phyloP scores from a whole-genome alignment of 2,329 filamentous ascomycete genomes.

The Aspergillus terreus region DNA sequence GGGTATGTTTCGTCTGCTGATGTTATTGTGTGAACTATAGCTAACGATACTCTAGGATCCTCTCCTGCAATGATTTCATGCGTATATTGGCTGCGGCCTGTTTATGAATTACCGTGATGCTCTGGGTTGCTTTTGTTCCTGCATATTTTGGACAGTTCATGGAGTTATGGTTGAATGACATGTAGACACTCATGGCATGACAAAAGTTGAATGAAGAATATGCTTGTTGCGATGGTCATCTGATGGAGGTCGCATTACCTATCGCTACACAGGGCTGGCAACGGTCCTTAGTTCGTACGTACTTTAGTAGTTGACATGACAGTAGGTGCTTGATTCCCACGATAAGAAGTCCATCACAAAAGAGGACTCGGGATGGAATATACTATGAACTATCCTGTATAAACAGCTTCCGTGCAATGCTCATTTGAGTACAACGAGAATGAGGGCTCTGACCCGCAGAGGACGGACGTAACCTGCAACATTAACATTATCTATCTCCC shows the following conservation, averaged over 20 bases:
- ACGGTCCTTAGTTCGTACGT: no score
- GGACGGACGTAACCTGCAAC: not conserved
- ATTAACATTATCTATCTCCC: slow-evolving; percentile 4
- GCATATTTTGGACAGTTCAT: not conserved
- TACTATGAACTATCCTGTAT: not conserved
- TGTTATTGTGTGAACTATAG: not conserved
- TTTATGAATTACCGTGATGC: not conserved
- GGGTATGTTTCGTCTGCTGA: slow-evolving; percentile 43
- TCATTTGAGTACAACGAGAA: not conserved
- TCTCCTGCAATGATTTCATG: slow-evolving; percentile 45
- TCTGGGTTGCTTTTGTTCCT: not conserved
- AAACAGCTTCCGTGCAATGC: not conserved
- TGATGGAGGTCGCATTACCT: not conserved
- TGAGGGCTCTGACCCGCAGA: slow-evolving; percentile 18
- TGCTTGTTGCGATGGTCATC: not conserved
- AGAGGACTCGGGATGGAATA: not conserved
- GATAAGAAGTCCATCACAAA: no score
- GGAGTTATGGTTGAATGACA: slow-evolving; percentile 6
- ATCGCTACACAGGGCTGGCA: not conserved
- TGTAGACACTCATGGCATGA: slow-evolving; percentile 6
- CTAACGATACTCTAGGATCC: slow-evolving; percentile 43
- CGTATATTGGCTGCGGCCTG: not conserved
- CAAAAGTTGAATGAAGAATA: not conserved
- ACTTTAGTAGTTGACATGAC: no score
- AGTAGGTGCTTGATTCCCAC: no score